A percentile compares a stretch with the other conserved stretches of the same genome.
Evolutionary conservation across 441 rosid species (phyloP).

Genomic region (Populus hybrid): DNA sequence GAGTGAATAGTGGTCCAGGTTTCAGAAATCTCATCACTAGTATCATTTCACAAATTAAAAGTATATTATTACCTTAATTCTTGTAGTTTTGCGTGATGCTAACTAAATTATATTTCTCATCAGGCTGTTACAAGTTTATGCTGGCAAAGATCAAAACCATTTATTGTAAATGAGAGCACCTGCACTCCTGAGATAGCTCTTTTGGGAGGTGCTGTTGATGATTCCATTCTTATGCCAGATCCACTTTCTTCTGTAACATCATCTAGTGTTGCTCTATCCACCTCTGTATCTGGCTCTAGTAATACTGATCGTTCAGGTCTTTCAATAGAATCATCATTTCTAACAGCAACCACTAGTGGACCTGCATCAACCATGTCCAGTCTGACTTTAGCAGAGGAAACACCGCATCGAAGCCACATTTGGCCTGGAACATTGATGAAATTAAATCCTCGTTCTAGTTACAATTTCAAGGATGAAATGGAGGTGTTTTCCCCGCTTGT

Average conservation of each 20-base stretch:
- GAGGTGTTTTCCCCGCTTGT: slow-evolving; percentile 87
- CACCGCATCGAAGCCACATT: slow-evolving; percentile 58
- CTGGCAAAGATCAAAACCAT: slow-evolving; percentile 98
- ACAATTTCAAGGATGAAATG: slow-evolving; percentile 88
- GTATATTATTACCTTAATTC: slow-evolving; percentile 8
- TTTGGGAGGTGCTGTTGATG: slow-evolving; percentile 81
- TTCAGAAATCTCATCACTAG: not conserved
- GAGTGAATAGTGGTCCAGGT: not conserved
- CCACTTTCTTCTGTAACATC: slow-evolving; percentile 85
- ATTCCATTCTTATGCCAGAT: slow-evolving; percentile 92
- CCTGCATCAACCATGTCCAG: slow-evolving; percentile 32
- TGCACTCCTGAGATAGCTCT: slow-evolving; percentile 85
- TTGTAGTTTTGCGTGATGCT: slow-evolving; percentile 13
- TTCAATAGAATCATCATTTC: slow-evolving; percentile 35
- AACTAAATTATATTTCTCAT: slow-evolving; percentile 23
- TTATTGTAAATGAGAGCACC: slow-evolving; percentile 66
- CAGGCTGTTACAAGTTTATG: slow-evolving; percentile 95
- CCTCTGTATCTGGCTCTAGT: slow-evolving; percentile 47
- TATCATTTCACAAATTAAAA: not conserved
- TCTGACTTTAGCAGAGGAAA: slow-evolving; percentile 54
- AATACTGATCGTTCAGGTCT: slow-evolving; percentile 34
- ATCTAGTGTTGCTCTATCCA: slow-evolving; percentile 46
- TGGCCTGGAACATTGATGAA: slow-evolving; percentile 63
- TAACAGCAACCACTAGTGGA: slow-evolving; percentile 33
- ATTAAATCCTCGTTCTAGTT: slow-evolving; percentile 63